These are phyloP conservation scores for Fonsecaea nubica DNA, from an alignment of 2,329 filamentous ascomycete genomes.

Conservation along the genomic window DNA sequence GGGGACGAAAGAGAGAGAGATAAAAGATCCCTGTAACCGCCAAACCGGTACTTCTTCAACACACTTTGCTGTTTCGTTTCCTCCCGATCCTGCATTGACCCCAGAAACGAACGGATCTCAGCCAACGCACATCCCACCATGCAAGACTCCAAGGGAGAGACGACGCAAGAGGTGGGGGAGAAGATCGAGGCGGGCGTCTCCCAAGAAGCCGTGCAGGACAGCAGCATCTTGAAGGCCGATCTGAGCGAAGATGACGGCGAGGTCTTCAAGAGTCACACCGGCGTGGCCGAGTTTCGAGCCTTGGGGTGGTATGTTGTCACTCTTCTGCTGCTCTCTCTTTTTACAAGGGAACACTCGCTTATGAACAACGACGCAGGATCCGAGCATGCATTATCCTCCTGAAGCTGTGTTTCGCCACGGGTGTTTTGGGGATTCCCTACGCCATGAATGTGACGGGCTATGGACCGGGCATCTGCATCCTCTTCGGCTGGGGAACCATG, in stretches of 20 bases:
- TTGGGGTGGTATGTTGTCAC: constrained; percentile 49
- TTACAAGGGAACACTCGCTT: constrained; percentile 1
- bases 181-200: constrained; percentile 9
- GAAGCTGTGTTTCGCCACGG: constrained; percentile 84
- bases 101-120: background rate
- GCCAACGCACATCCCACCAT: constrained; percentile 3
- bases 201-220: constrained; percentile 4
- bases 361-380: constrained; percentile 43
- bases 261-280: constrained; percentile 56
- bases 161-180: constrained; percentile 8
- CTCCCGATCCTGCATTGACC: background rate
- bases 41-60: background rate
- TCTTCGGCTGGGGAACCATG: constrained; percentile 56
- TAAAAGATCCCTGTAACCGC: background rate
- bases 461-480: constrained; percentile 55
- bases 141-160: background rate
- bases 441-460: constrained; percentile 57
- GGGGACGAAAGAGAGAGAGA: background rate
- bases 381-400: constrained; percentile 56
- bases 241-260: constrained; percentile 41
- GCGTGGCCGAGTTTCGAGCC: constrained; percentile 56
- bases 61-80: background rate
- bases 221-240: constrained; percentile 4
- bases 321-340: background rate
- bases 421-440: constrained; percentile 77